Evolutionary conservation across 331 rosid species (phyloP), one percentile per base, ranked within the genome.

Genomic region (Dryas integrifolia): DNA sequence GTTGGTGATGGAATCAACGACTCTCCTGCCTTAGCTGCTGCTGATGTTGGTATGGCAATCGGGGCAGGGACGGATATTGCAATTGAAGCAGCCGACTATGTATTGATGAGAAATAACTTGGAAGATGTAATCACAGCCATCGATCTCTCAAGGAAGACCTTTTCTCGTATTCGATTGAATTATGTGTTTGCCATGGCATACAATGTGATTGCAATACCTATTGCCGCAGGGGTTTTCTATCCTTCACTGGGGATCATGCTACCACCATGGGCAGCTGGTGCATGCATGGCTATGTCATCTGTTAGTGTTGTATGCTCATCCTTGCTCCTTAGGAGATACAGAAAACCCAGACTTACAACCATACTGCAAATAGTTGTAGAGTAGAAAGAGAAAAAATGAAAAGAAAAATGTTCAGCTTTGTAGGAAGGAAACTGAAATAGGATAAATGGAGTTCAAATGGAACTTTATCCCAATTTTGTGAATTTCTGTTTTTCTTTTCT

Each of bases 181-280:
- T 94, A 94, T 47, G 79, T 91, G 51, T 94, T 91, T 63, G 98
- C 98, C 24, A 91, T 95, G 97, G 96, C 84, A 7, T 95, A 95
- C 85, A 95, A 95, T 78, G 84, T 89, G 63, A 75, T 91, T 55
- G 92, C 98, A 11, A 91, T 95, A 76, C 98, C 97, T 9, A 77
- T 89, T 64, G 98, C 98, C 4, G 98, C 97, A 1, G 98, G 98
- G 45, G 88, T 69, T 26, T 71, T 89, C 14, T 95, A 72, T 66
- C 98, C 98, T 41, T 88, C 88, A 8, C 55, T 89, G 48, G 90
- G 98, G 46, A 77, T 94, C 82, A 76, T 84, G 82, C 80, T 94
- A 67, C 97, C 97, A 14, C 98, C 98, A n/a, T 94, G 98, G 98
- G 97, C 92, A n/a, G 96, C 97, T 5, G 98, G 98, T 64, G 97